Conservation (phyloP, 2,329 filamentous ascomycete species). For the Colletotrichum sp. region DNA sequence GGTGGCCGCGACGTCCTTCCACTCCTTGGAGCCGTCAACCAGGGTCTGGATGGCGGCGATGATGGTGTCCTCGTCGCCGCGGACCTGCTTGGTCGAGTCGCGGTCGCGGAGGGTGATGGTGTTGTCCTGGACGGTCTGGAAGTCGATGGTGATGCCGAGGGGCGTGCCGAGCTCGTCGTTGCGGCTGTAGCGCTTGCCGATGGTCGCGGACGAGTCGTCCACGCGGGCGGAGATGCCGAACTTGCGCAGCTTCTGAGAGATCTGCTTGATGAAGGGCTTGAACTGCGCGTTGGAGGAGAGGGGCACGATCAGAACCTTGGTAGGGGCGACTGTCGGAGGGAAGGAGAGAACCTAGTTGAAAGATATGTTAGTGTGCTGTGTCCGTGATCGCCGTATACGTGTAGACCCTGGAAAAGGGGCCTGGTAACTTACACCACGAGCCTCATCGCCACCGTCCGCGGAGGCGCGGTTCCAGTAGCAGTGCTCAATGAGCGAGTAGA, state of each 20-base stretch:
- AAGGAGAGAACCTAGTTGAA: slow-evolving; percentile 53
- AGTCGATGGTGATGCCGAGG: slow-evolving; percentile 92
- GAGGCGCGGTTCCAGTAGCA: slow-evolving; percentile 84
- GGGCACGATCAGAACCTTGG: slow-evolving; percentile 91
- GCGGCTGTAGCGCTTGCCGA: slow-evolving; percentile 92
- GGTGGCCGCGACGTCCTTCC: slow-evolving; percentile 74
- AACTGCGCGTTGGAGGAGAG: slow-evolving; percentile 84
- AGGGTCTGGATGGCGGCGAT: slow-evolving; percentile 71
- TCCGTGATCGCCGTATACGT: background rate
- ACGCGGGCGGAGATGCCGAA: slow-evolving; percentile 82
- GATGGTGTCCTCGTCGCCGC: slow-evolving; percentile 81
- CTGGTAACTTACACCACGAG: slow-evolving; percentile 75
- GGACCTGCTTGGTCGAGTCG: slow-evolving; percentile 89
- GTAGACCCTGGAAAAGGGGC: background rate
- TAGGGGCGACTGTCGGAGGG: slow-evolving; percentile 78
- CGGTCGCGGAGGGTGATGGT: slow-evolving; percentile 88
- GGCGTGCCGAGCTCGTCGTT: slow-evolving; percentile 97
- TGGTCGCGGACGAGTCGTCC: slow-evolving; percentile 89
- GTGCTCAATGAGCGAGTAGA: slow-evolving; percentile 94
- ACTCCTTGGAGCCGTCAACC: slow-evolving; percentile 55
- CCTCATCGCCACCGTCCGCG: slow-evolving; percentile 72
- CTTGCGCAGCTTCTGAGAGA: slow-evolving; percentile 78
- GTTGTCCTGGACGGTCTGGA: slow-evolving; percentile 89
- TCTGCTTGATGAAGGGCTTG: slow-evolving; percentile 73
- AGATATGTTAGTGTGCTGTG: slow-evolving; percentile 46